Percentiles rank a stretch among this genome's conserved stretches.
Evolutionary conservation across 768 basidiomycete species (phyloP).

Genomic region (Lanmaoa rubissima): DNA sequence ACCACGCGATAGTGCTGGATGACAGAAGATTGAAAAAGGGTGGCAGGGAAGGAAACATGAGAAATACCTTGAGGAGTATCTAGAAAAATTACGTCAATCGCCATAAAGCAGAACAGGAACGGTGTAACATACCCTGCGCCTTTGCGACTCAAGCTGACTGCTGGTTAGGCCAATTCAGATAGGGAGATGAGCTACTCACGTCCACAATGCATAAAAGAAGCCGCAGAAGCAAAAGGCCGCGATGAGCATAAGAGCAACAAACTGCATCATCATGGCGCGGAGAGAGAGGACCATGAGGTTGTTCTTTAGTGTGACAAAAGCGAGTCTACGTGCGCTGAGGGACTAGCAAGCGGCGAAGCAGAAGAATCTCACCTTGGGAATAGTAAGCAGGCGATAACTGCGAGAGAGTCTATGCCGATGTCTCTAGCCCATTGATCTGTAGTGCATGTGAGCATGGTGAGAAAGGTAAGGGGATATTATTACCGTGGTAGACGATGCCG

Average conservation of each 20-base stretch:
- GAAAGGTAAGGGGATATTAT: background rate
- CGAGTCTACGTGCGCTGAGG: slow-evolving; percentile 53
- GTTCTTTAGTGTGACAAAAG: slow-evolving; percentile 85
- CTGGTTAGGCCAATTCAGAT: slow-evolving; percentile 7
- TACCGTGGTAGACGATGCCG: slow-evolving; percentile 66
- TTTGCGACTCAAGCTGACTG: slow-evolving; percentile 57
- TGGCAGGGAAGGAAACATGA: background rate
- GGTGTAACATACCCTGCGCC: slow-evolving; percentile 46
- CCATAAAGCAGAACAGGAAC: background rate
- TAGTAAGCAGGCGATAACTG: slow-evolving; percentile 85
- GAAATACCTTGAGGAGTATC: slow-evolving; percentile 37
- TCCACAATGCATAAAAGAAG: slow-evolving; percentile 92
- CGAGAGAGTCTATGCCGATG: slow-evolving; percentile 79
- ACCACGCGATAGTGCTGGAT: slow-evolving; percentile 75
- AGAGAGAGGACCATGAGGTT: slow-evolving; percentile 79
- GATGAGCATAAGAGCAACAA: slow-evolving; percentile 76
- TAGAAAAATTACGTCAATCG: slow-evolving; percentile 18
- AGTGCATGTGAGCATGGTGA: background rate
- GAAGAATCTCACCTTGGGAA: slow-evolving; percentile 68
- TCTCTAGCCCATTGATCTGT: slow-evolving; percentile 64
- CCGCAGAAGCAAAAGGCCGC: slow-evolving; percentile 91
- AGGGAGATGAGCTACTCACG: slow-evolving; percentile 49
- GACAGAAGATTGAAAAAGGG: background rate
- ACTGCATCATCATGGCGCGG: slow-evolving; percentile 92
- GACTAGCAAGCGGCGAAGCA: background rate